Percentiles rank a stretch among this genome's conserved stretches.
Conservation (phyloP, 805 yeast genomes). For the Metschnikowia santaceciliae region DNA sequence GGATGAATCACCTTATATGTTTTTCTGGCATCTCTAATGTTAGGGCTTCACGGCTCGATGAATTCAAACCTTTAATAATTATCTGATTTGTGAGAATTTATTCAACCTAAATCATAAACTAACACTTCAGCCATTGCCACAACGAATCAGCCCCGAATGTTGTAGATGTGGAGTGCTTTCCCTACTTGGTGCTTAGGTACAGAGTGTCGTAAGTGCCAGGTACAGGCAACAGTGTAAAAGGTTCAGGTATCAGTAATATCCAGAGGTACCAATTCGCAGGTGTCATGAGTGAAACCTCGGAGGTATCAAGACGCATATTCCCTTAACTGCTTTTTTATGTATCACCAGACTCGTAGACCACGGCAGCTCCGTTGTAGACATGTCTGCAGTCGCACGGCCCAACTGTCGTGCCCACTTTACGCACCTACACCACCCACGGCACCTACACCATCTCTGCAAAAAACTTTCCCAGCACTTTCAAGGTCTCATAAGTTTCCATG, state of each 20-base stretch:
- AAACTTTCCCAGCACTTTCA: background rate
- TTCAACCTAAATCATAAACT: slow-evolving; percentile 1
- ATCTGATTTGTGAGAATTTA: slow-evolving; percentile 42
- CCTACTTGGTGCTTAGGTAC: background rate
- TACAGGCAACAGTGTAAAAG: background rate
- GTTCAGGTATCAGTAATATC: background rate
- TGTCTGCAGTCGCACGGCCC: background rate
- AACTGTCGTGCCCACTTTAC: background rate
- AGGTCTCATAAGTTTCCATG: background rate
- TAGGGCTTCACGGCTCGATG: slow-evolving; percentile 76
- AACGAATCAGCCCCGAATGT: background rate
- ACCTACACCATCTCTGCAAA: background rate
- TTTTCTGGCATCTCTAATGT: slow-evolving; percentile 95
- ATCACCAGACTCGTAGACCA: background rate
- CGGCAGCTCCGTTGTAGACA: background rate
- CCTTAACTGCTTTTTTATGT: no score
- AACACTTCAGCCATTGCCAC: slow-evolving; percentile 2
- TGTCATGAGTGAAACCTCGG: no score
- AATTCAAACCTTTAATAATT: slow-evolving; percentile 69
- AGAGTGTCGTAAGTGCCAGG: background rate
- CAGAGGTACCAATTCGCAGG: no score
- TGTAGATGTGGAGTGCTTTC: background rate
- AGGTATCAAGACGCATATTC: no score
- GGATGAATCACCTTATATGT: slow-evolving; percentile 39
- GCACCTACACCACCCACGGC: background rate